A percentile compares a stretch with the other conserved stretches of the same genome.
These are phyloP conservation scores for Kodamaea hsintzibuensis DNA, from an alignment of 805 yeast genomes.

Conservation along the genomic window DNA sequence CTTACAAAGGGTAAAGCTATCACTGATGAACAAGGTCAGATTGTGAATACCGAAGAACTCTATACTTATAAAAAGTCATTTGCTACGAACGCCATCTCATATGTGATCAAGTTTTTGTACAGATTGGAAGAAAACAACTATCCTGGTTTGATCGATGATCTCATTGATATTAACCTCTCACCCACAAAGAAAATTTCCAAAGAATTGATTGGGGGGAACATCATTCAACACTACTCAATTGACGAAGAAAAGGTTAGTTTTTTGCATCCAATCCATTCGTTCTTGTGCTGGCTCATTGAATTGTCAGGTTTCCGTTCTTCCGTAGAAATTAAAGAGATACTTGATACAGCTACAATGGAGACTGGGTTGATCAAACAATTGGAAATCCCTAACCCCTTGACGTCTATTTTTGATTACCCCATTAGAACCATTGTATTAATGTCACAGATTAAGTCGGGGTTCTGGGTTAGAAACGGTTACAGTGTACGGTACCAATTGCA, in stretches of 20 bases:
- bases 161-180: constrained; percentile 25
- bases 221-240: constrained; percentile 26
- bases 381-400: constrained; percentile 19
- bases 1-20: constrained; percentile 1
- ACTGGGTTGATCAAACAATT: constrained; percentile 6
- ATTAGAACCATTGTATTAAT: constrained; percentile 72
- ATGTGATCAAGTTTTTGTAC: constrained; percentile 31
- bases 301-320: constrained; percentile 34
- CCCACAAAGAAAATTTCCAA: constrained; percentile 15
- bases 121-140: constrained; percentile 29
- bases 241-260: constrained; percentile 57
- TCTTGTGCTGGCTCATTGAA: constrained; percentile 71
- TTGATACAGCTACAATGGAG: constrained; percentile 16
- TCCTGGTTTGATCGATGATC: constrained; percentile 28
- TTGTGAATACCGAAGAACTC: constrained; percentile 4
- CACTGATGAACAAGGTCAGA: background rate
- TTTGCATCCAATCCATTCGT: constrained; percentile 78
- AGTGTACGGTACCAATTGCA: constrained; percentile 77
- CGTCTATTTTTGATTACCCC: constrained; percentile 65
- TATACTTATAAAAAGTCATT: constrained; percentile 13
- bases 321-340: constrained; percentile 21
- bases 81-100: constrained; percentile 28
- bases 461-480: constrained; percentile 94
- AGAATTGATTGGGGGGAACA: constrained; percentile 24
- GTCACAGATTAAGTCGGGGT: constrained; percentile 83